These are phyloP conservation scores for Trapa incisa DNA, from an alignment of 345 rosid genomes.

Conservation along the genomic window DNA sequence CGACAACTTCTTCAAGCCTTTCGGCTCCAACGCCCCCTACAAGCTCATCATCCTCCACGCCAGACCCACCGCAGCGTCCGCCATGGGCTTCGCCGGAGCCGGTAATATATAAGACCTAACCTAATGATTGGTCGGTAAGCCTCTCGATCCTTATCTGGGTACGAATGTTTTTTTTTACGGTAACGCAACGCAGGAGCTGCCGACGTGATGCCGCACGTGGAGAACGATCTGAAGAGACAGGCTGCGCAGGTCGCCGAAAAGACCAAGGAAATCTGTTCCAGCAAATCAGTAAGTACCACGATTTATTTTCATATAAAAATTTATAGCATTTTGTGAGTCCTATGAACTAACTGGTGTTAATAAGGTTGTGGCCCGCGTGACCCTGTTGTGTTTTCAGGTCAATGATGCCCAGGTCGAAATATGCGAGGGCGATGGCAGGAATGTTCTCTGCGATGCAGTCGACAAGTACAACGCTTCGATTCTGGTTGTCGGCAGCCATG, in stretches of 20 bases:
- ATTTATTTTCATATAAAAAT: no score
- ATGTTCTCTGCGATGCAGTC: conserved; percentile 5
- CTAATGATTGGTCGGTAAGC: no score
- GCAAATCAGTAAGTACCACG: conserved; percentile 36
- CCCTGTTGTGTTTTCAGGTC: background rate
- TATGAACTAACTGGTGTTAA: no score
- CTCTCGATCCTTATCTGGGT: no score
- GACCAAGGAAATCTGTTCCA: conserved; percentile 41
- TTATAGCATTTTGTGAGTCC: no score
- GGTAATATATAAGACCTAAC: conserved; percentile 9
- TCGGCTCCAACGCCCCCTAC: conserved; percentile 20
- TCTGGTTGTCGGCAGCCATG: conserved; percentile 39
- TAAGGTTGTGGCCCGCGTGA: no score
- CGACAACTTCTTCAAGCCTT: conserved; percentile 37
- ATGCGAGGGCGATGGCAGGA: conserved; percentile 1
- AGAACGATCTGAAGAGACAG: conserved; percentile 52
- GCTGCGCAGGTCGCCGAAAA: conserved; percentile 55
- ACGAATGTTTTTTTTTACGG: no score
- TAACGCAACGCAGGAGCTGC: conserved; percentile 39
- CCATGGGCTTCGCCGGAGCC: conserved; percentile 28
- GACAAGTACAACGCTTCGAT: conserved; percentile 5
- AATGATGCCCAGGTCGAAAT: background rate
- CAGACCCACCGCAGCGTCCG: conserved; percentile 20
- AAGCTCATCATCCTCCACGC: conserved; percentile 44
- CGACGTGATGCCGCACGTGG: conserved; percentile 50